Base-by-base conservation (phyloP, 2,329 filamentous ascomycete genomes). In the Chalaropsis ovoidea region DNA sequence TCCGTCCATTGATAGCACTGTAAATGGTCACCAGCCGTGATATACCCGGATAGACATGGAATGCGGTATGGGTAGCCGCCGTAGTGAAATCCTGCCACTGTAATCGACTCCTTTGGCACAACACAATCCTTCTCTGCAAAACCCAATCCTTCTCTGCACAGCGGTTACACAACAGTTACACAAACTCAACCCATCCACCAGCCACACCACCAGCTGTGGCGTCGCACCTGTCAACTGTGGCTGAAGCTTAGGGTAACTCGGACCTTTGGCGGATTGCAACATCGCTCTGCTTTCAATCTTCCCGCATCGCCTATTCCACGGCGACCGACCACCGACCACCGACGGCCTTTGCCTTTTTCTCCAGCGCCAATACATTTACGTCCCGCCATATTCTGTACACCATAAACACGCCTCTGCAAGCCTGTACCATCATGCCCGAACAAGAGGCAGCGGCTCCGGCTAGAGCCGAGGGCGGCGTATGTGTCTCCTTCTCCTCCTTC, bases 401-500 rank as follows among this genome's bases (percentile, higher is more conserved):
- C 54, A 35, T 5, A 39, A 7, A 39, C 54, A n/a, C 24, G 17
- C 27, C 19, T 39, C 8, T 6, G 35, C 8, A 1, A 39, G 3
- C 8, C 35, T 27, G 27, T 8, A 17, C 7, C 42, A 35, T 31
- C 22, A 65, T 65, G 63, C 22, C 63, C 17, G 63, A 65, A 45
- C 35, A 41, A 64, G 24, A 45, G 42, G 42, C 41, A 4, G 61
- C 41, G 11, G 61, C 63, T 60, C 63, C 63, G 10, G 52, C 52
- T 7, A 22, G 41, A 47, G 63, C 52, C 19, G 63, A 60, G 54
- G 63, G 63, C 45, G 49, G 63, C 31, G 63, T 60, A 47, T 58
- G 52, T 49, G 19, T 64, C 27, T 60, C n/a, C 13, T 45, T 61
- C 11, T 63, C 62, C 47, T 7, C 6, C 45, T 54, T 15, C 42